These are phyloP conservation scores for Lecanicillium sp. DNA, from an alignment of 2,329 filamentous ascomycete genomes.

Conservation along the genomic window DNA sequence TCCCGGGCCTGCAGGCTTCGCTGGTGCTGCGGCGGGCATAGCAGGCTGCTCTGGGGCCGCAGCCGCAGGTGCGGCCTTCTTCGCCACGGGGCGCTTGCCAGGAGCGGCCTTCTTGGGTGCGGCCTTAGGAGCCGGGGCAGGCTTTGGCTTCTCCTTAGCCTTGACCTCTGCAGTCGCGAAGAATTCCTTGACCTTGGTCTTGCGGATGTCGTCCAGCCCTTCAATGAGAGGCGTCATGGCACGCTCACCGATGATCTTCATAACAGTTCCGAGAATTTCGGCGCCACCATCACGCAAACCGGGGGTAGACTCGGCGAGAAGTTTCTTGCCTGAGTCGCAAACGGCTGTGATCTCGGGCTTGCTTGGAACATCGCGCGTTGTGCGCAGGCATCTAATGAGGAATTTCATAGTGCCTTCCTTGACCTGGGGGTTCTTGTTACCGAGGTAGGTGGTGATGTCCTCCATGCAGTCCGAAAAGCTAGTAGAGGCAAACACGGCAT, in stretches of 20 bases:
- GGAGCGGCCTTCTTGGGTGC: conserved; percentile 42
- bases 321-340: conserved; percentile 82
- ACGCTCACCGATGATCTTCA: conserved; percentile 97
- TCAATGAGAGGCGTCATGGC: conserved; percentile 92
- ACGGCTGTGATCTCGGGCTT: conserved; percentile 80
- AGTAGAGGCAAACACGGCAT: conserved; percentile 60
- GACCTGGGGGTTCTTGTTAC: conserved; percentile 95
- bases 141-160: conserved; percentile 69
- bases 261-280: conserved; percentile 85
- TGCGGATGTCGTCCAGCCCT: conserved; percentile 89
- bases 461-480: conserved; percentile 81
- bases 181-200: conserved; percentile 92
- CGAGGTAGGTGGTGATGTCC: conserved; percentile 76
- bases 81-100: conserved; percentile 36
- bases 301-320: conserved; percentile 84
- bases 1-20: conserved; percentile 39
- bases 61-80: conserved; percentile 39
- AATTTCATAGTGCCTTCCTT: conserved; percentile 95
- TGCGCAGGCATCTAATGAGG: conserved; percentile 78
- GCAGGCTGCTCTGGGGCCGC: conserved; percentile 45
- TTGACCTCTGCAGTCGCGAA: conserved; percentile 56
- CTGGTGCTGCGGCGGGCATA: conserved; percentile 52
- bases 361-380: conserved; percentile 73
- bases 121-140: conserved; percentile 52
- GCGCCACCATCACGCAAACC: conserved; percentile 81